phyloP scores from a whole-genome alignment of 169 alveolate genomes.

The Amoebophrya sp. region DNA sequence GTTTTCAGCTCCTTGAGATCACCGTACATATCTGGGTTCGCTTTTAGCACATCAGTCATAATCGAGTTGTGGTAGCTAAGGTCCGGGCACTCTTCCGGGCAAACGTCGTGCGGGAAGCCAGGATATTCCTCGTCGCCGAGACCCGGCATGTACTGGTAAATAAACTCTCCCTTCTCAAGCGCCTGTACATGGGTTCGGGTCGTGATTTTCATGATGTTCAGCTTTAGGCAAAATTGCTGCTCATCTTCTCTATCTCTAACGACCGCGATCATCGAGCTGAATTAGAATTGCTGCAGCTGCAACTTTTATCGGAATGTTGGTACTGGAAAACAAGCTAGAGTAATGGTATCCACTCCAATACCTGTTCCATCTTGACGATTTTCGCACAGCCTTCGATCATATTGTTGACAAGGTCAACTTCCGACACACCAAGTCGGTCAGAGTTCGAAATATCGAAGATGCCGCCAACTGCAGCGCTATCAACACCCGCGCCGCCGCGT shows the following conservation, averaged over 20 bases:
- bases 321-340: background rate
- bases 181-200: background rate
- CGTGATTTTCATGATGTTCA: background rate
- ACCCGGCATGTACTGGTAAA: constrained; percentile 34
- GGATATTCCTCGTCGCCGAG: constrained; percentile 41
- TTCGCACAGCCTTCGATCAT: constrained; percentile 38
- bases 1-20: constrained; percentile 34
- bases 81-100: constrained; percentile 38
- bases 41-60: constrained; percentile 31
- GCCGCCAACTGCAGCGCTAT: constrained; percentile 38
- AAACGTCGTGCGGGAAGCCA: constrained; percentile 38
- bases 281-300: background rate
- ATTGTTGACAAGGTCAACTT: constrained; percentile 45
- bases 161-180: background rate
- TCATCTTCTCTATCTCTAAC: background rate
- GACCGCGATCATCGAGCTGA: background rate
- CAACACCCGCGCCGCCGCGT: constrained; percentile 44
- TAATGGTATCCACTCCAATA: background rate
- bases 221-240: background rate
- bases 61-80: constrained; percentile 29
- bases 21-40: constrained; percentile 26
- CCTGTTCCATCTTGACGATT: constrained; percentile 36
- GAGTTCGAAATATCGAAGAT: constrained; percentile 41
- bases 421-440: constrained; percentile 41
- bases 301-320: background rate